Conservation (phyloP, 768 basidiomycete genomes). For the Pleurotus ostreatus region DNA sequence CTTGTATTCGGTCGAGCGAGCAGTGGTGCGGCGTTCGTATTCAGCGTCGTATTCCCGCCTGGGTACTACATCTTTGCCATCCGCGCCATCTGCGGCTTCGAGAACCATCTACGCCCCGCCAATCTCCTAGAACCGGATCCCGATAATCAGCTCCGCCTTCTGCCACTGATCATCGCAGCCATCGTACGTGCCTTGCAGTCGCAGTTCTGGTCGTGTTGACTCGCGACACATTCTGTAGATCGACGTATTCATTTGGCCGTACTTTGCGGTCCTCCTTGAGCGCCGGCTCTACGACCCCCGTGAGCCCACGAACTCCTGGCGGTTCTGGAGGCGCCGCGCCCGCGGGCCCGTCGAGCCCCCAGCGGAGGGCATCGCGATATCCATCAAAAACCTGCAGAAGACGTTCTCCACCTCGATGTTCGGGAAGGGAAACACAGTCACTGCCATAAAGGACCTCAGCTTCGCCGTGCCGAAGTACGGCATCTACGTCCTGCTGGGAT, state of each 20-base stretch:
- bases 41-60: slow-evolving; percentile 71
- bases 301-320: slow-evolving; percentile 26
- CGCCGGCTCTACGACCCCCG: slow-evolving; percentile 56
- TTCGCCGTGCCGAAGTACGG: slow-evolving; percentile 67
- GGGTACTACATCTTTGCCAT: slow-evolving; percentile 72
- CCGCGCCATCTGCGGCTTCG: slow-evolving; percentile 64
- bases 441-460: slow-evolving; percentile 63
- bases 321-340: slow-evolving; percentile 29
- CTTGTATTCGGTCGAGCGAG: slow-evolving; percentile 42
- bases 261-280: slow-evolving; percentile 57
- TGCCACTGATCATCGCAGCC: slow-evolving; percentile 60
- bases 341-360: slow-evolving; percentile 12
- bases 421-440: slow-evolving; percentile 43
- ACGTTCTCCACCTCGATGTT: slow-evolving; percentile 50
- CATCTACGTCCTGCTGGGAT: slow-evolving; percentile 75
- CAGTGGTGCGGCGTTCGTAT: slow-evolving; percentile 50
- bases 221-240: slow-evolving; percentile 35
- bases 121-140: slow-evolving; percentile 58
- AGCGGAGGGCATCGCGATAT: slow-evolving; percentile 49
- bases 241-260: slow-evolving; percentile 73
- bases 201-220: not conserved
- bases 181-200: slow-evolving; percentile 38
- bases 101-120: slow-evolving; percentile 52
- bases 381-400: slow-evolving; percentile 57
- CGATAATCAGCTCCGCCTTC: slow-evolving; percentile 46